Percentiles rank a stretch among this genome's conserved stretches.
Conservation (phyloP, 768 basidiomycete species). For the Pleurotus tuoliensis region DNA sequence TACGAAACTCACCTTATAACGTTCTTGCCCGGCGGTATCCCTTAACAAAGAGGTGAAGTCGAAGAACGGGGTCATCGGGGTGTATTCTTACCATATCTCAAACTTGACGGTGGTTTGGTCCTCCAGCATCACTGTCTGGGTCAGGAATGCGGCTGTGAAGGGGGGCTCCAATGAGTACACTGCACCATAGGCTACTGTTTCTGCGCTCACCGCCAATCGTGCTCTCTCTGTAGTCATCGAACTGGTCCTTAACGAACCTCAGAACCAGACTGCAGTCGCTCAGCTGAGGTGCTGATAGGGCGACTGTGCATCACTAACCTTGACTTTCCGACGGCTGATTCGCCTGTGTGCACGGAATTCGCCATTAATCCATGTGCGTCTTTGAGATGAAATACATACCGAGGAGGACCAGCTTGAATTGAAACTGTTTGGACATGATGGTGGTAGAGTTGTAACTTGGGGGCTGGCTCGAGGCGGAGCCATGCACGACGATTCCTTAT, state of each 20-base stretch:
- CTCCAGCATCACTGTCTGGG: conserved; percentile 92
- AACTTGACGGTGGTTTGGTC: conserved; percentile 94
- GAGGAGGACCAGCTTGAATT: conserved; percentile 95
- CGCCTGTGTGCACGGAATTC: conserved; percentile 49
- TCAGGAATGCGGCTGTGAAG: conserved; percentile 84
- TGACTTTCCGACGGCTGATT: conserved; percentile 97
- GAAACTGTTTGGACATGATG: conserved; percentile 85
- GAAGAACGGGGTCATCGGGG: neutral
- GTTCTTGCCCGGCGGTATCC: conserved; percentile 96
- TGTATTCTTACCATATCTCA: conserved; percentile 79
- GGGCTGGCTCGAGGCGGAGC: conserved; percentile 22
- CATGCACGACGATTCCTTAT: conserved; percentile 19
- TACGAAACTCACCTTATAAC: conserved; percentile 68
- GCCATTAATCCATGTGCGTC: neutral
- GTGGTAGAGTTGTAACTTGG: conserved; percentile 23
- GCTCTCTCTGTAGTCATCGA: conserved; percentile 93
- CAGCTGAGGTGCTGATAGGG: conserved; percentile 15
- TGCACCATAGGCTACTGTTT: neutral
- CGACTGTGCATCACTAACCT: conserved; percentile 44
- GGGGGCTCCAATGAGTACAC: conserved; percentile 9
- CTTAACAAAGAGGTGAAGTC: conserved; percentile 31
- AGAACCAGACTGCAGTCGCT: conserved; percentile 71
- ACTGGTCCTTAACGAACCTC: conserved; percentile 95
- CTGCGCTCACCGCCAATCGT: conserved; percentile 75
- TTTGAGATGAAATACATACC: conserved; percentile 46